Conservation (phyloP, 2,329 filamentous ascomycete genomes). For the Cryphonectria parasitica region DNA sequence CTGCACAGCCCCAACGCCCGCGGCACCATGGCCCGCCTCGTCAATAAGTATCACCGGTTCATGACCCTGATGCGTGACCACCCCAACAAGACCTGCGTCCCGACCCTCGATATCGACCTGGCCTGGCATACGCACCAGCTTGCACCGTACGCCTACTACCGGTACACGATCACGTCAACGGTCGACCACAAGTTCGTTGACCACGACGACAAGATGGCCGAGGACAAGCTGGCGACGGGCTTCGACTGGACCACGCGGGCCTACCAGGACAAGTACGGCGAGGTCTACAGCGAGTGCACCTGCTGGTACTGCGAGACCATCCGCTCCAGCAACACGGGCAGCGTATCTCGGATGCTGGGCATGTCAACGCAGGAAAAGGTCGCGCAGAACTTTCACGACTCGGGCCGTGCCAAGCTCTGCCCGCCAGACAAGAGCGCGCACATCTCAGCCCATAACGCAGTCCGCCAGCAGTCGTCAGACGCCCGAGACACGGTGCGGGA, state of each 20-base stretch:
- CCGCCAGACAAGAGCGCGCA: constrained; percentile 65
- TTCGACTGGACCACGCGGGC: constrained; percentile 75
- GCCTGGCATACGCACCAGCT: constrained; percentile 85
- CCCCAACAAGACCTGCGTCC: constrained; percentile 58
- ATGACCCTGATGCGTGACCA: constrained; percentile 59
- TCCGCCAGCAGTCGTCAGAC: constrained; percentile 42
- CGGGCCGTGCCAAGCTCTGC: constrained; percentile 53
- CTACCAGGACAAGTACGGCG: constrained; percentile 67
- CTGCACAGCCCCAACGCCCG: constrained; percentile 69
- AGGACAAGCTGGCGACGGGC: constrained; percentile 62
- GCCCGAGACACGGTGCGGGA: constrained; percentile 37
- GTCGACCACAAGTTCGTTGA: constrained; percentile 63
- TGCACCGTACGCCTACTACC: constrained; percentile 64
- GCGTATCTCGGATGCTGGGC: constrained; percentile 49
- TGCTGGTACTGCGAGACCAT: constrained; percentile 85
- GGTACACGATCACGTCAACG: constrained; percentile 53
- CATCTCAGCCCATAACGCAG: constrained; percentile 74
- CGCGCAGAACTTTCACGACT: constrained; percentile 50
- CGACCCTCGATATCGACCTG: constrained; percentile 75
- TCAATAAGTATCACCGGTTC: constrained; percentile 69
- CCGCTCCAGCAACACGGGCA: constrained; percentile 58
- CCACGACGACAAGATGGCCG: constrained; percentile 83
- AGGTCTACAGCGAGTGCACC: constrained; percentile 76
- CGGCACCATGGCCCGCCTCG: constrained; percentile 66
- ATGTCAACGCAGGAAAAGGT: constrained; percentile 51